Percentiles rank a stretch among this genome's conserved stretches.
Evolutionary conservation across 1,284 basidiomycete genomes (phyloP).

Genomic region (Trametes polyzona): DNA sequence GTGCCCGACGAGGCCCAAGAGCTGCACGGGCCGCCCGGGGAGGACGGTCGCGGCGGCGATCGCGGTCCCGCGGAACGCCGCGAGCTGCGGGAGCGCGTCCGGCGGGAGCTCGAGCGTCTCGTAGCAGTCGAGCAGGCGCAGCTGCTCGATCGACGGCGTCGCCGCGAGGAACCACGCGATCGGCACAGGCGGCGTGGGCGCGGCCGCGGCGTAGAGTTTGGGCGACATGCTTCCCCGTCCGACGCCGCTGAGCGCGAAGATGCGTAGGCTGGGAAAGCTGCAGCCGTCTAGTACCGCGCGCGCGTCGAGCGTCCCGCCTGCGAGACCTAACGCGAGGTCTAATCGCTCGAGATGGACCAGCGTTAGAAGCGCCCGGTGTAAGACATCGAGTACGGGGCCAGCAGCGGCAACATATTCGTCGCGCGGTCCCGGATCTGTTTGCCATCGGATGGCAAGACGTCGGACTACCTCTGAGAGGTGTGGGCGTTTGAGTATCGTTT

Average conservation of each 20-base stretch:
- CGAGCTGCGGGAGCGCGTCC: constrained; percentile 47
- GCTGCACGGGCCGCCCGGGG: constrained; percentile 59
- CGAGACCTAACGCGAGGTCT: constrained; percentile 55
- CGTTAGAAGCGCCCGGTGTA: constrained; percentile 42
- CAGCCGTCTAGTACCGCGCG: constrained; percentile 35
- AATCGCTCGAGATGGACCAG: constrained; percentile 54
- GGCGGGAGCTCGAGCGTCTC: constrained; percentile 41
- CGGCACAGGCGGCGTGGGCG: constrained; percentile 19
- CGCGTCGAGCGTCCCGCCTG: constrained; percentile 30
- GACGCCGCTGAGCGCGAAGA: constrained; percentile 56
- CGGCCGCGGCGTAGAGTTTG: constrained; percentile 23
- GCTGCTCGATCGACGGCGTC: constrained; percentile 46
- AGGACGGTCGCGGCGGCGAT: constrained; percentile 59
- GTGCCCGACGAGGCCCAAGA: constrained; percentile 58
- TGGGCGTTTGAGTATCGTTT: constrained; percentile 49
- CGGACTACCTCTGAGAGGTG: constrained; percentile 51
- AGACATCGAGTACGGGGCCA: constrained; percentile 26
- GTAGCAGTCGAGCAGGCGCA: constrained; percentile 55
- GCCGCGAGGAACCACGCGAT: constrained; percentile 48
- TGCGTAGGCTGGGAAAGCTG: constrained; percentile 42
- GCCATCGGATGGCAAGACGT: constrained; percentile 59
- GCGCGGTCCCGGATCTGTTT: constrained; percentile 38
- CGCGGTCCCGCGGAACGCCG: constrained; percentile 61
- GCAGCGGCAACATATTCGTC: constrained; percentile 32
- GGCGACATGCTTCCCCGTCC: constrained; percentile 41